phyloP scores from a whole-genome alignment of 2,329 filamentous ascomycete genomes.

The Colletotrichum karsti region DNA sequence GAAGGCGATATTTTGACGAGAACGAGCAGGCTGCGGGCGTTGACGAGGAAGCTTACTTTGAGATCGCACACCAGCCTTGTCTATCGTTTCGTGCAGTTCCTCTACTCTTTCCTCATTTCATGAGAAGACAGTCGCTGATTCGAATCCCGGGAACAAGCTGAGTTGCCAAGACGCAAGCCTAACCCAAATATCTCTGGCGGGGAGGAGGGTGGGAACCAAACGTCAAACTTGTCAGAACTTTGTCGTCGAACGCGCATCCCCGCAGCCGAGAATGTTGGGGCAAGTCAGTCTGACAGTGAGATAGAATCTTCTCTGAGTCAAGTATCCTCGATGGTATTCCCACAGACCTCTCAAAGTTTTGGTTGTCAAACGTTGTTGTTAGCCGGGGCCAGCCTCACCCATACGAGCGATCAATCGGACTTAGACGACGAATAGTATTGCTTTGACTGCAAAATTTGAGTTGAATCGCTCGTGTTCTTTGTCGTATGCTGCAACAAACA shows the following conservation, averaged over 20 bases:
- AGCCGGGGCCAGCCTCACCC: too few relatives aligned
- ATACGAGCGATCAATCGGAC: too few relatives aligned
- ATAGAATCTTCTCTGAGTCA: background rate
- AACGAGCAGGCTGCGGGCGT: background rate
- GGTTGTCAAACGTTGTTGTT: background rate
- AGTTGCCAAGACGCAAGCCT: background rate
- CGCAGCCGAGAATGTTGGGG: background rate
- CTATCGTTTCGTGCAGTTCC: background rate
- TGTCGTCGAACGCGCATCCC: background rate
- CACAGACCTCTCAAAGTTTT: background rate
- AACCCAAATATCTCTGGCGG: background rate
- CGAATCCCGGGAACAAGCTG: background rate
- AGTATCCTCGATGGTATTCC: background rate
- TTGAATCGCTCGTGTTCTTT: background rate
- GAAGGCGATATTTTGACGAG: background rate
- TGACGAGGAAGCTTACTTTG: background rate
- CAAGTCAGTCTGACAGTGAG: background rate
- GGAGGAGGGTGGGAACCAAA: background rate
- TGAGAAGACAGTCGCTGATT: background rate
- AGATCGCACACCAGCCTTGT: background rate
- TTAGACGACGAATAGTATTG: too few relatives aligned
- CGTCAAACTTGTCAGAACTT: conserved; percentile 15
- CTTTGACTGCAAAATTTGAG: background rate
- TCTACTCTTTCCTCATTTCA: background rate
- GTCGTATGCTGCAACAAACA: background rate